phyloP scores from a whole-genome alignment of 441 rosid genomes.

The Brassica hybrid region DNA sequence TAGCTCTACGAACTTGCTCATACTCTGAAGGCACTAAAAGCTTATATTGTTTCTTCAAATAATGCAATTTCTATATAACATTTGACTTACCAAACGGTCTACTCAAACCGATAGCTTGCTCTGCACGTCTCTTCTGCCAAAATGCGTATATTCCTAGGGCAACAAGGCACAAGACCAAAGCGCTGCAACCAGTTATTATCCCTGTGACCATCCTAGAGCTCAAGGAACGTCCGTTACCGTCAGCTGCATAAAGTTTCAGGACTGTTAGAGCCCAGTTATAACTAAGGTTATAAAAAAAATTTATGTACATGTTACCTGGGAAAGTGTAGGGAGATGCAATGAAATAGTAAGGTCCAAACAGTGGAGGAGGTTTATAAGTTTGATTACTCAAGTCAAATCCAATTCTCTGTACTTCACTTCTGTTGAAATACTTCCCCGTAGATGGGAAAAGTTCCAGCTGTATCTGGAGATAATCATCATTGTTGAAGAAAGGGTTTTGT shows the following conservation, averaged over 20 bases:
- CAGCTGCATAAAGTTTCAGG: slow-evolving; percentile 46
- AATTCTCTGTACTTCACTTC: slow-evolving; percentile 67
- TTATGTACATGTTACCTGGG: slow-evolving; percentile 60
- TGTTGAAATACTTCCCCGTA: slow-evolving; percentile 58
- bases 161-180: slow-evolving; percentile 69
- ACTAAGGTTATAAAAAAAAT: background rate
- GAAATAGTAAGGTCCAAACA: slow-evolving; percentile 90
- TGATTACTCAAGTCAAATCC: slow-evolving; percentile 89
- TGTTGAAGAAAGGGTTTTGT: slow-evolving; percentile 83
- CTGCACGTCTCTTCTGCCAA: slow-evolving; percentile 94
- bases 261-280: slow-evolving; percentile 12
- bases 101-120: slow-evolving; percentile 78
- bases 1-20: no score
- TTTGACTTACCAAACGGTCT: slow-evolving; percentile 76
- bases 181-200: slow-evolving; percentile 55
- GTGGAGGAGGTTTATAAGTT: slow-evolving; percentile 90
- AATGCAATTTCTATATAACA: background rate
- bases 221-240: slow-evolving; percentile 49
- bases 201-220: slow-evolving; percentile 57
- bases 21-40: no score
- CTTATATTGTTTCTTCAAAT: background rate
- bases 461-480: slow-evolving; percentile 90
- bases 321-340: slow-evolving; percentile 87
- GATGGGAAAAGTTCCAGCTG: slow-evolving; percentile 84
- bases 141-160: slow-evolving; percentile 77